These are phyloP conservation scores for Colletotrichum abscissum DNA, from an alignment of 2,329 filamentous ascomycete species.

Conservation along the genomic window DNA sequence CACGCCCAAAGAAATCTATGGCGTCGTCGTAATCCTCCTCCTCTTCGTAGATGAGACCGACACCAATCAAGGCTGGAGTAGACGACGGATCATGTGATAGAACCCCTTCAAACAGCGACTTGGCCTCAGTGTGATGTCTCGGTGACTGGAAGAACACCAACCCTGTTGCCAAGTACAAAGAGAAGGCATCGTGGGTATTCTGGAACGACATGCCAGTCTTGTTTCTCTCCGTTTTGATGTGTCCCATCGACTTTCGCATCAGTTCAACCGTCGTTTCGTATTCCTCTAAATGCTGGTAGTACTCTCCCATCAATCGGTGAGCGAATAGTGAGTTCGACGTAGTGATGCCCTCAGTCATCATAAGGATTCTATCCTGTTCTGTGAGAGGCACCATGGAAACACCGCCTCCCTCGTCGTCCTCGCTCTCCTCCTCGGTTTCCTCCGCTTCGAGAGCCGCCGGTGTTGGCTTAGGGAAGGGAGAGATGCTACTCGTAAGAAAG, in stretches of 20 bases:
- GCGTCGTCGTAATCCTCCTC: slow-evolving; percentile 89
- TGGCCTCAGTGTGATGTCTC: slow-evolving; percentile 89
- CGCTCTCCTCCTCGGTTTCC: slow-evolving; percentile 61
- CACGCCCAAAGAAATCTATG: slow-evolving; percentile 81
- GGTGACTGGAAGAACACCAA: slow-evolving; percentile 92
- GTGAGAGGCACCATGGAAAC: slow-evolving; percentile 69
- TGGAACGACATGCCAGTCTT: slow-evolving; percentile 77
- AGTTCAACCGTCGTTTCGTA: slow-evolving; percentile 84
- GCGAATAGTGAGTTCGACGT: slow-evolving; percentile 80
- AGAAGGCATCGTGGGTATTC: slow-evolving; percentile 79
- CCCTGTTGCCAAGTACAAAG: slow-evolving; percentile 84
- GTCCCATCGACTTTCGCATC: slow-evolving; percentile 77
- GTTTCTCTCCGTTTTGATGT: slow-evolving; percentile 68
- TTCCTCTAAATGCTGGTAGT: slow-evolving; percentile 87
- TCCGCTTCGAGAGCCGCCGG: slow-evolving; percentile 40
- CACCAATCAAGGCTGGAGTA: slow-evolving; percentile 85
- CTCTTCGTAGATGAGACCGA: slow-evolving; percentile 92
- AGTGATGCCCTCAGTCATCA: slow-evolving; percentile 81
- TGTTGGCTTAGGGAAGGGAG: slow-evolving; percentile 74
- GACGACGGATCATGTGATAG: slow-evolving; percentile 80
- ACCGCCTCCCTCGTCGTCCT: slow-evolving; percentile 69
- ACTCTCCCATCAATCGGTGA: slow-evolving; percentile 84
- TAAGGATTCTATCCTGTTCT: slow-evolving; percentile 81
- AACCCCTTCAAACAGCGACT: slow-evolving; percentile 84
- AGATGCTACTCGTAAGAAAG: slow-evolving; percentile 85